Evolutionary conservation across 164 flowering plant genomes (phyloP).

Genomic region (Vitis rupestris): DNA sequence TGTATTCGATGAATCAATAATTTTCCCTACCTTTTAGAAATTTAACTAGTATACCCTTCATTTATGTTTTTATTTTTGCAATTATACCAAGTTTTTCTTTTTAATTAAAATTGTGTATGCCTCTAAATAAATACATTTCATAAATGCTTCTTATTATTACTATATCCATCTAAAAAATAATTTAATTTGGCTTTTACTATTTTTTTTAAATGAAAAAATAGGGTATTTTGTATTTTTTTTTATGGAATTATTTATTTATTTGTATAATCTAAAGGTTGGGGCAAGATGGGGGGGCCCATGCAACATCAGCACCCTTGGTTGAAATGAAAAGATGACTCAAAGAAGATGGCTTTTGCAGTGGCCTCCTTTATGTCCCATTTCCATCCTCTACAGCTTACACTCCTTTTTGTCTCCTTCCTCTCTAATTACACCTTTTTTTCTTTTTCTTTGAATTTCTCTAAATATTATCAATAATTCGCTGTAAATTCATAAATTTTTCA

Average conservation of each 20-base stretch:
- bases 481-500: no score
- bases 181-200: no score
- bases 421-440: not conserved
- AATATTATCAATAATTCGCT: not conserved
- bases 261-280: not conserved
- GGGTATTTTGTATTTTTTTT: not conserved
- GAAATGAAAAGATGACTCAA: constrained; percentile 11
- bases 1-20: no score
- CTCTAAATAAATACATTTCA: no score
- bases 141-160: no score
- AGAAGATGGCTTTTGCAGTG: constrained; percentile 8
- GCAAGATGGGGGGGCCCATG: constrained; percentile 5
- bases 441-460: not conserved
- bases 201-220: not conserved
- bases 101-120: no score
- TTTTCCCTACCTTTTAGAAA: no score
- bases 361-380: constrained; percentile 12
- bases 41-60: no score
- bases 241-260: not conserved
- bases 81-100: no score
- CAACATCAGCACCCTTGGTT: constrained; percentile 5
- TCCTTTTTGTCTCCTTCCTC: not conserved
- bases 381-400: not conserved
- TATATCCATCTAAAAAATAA: no score
- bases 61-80: no score